phyloP scores from a whole-genome alignment of 768 basidiomycete species.

The Lentinula detonsa region DNA sequence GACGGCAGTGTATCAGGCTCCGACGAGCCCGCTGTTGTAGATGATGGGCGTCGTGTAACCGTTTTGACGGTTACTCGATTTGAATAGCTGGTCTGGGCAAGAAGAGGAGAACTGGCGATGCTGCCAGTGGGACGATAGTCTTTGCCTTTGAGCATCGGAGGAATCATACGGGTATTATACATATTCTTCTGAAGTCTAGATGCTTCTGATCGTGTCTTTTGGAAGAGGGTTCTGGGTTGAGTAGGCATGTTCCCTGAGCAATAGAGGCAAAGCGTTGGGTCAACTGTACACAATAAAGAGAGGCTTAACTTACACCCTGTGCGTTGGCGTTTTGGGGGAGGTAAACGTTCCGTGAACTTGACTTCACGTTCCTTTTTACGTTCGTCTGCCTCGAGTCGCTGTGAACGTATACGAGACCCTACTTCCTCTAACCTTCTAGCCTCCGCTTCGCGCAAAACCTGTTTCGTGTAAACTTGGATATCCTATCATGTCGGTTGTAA shows the following conservation, averaged over 20 bases:
- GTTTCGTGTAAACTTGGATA: not conserved
- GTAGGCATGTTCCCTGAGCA: constrained; percentile 27
- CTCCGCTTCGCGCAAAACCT: constrained; percentile 38
- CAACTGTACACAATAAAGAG: not conserved
- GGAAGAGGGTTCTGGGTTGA: constrained; percentile 65
- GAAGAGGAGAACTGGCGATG: constrained; percentile 25
- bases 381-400: constrained; percentile 65
- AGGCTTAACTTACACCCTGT: constrained; percentile 37
- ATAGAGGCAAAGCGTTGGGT: not conserved
- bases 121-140: constrained; percentile 33
- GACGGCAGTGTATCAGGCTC: constrained; percentile 11
- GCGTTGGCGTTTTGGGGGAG: constrained; percentile 58
- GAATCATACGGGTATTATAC: constrained; percentile 45
- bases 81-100: constrained; percentile 24
- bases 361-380: constrained; percentile 74
- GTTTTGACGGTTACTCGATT: constrained; percentile 49
- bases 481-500: constrained; percentile 5
- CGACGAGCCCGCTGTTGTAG: constrained; percentile 11
- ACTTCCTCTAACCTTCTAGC: constrained; percentile 59
- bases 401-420: constrained; percentile 54
- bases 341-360: constrained; percentile 65
- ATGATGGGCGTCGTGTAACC: constrained; percentile 28
- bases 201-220: constrained; percentile 70
- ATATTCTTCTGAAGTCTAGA: constrained; percentile 60
- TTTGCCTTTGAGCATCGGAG: constrained; percentile 47